Evolutionary conservation across 1,139 yeast genomes (phyloP).

Genomic region (Sugiyamaella japonica): DNA sequence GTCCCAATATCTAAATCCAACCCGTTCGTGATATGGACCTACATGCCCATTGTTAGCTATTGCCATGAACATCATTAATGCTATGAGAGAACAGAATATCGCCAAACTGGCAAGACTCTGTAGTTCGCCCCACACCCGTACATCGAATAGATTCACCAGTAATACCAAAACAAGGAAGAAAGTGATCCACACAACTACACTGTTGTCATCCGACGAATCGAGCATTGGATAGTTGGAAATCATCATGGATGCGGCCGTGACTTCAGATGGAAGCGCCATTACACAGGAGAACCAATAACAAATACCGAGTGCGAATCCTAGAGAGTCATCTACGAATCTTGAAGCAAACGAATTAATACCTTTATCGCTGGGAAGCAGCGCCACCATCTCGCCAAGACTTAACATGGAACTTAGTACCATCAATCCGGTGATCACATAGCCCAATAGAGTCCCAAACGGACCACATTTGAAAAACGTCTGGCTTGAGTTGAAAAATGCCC

Average conservation of each 20-base stretch:
- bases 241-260: constrained; percentile 77
- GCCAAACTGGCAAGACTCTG: constrained; percentile 64
- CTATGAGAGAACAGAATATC: constrained; percentile 56
- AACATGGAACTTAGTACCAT: constrained; percentile 69
- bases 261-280: constrained; percentile 74
- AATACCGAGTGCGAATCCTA: constrained; percentile 82
- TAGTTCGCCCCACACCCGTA: constrained; percentile 71
- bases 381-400: constrained; percentile 84
- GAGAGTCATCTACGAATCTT: constrained; percentile 79
- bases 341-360: constrained; percentile 63
- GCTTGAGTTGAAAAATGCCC: constrained; percentile 73
- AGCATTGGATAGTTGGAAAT: constrained; percentile 62
- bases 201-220: constrained; percentile 48
- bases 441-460: constrained; percentile 75
- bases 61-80: constrained; percentile 64
- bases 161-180: constrained; percentile 54
- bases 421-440: constrained; percentile 65
- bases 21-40: constrained; percentile 38
- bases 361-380: constrained; percentile 76
- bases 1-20: constrained; percentile 73
- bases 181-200: constrained; percentile 67
- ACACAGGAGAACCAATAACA: constrained; percentile 74
- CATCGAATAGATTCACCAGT: constrained; percentile 61
- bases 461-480: constrained; percentile 77
- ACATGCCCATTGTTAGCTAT: constrained; percentile 57